Conservation (phyloP, 768 basidiomycete genomes). For the Lenzites betulinus region DNA sequence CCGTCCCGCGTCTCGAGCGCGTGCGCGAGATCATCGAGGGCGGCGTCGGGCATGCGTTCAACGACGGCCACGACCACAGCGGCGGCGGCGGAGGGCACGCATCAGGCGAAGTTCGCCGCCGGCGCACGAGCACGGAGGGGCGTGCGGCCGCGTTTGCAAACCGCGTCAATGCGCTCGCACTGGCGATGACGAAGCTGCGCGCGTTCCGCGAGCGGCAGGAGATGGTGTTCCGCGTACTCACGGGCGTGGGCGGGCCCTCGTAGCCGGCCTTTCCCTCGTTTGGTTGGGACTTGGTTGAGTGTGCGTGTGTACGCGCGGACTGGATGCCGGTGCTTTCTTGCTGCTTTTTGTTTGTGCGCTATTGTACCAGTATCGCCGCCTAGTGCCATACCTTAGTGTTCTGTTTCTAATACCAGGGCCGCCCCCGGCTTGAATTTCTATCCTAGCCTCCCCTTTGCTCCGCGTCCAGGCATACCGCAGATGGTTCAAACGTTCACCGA, state of each 20-base stretch:
- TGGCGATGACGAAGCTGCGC: slow-evolving; percentile 67
- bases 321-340: too few relatives aligned
- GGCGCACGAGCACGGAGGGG: slow-evolving; percentile 47
- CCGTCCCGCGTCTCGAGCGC: slow-evolving; percentile 26
- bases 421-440: too few relatives aligned
- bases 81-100: neutral
- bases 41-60: slow-evolving; percentile 30
- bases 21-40: slow-evolving; percentile 26
- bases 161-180: slow-evolving; percentile 70
- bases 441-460: too few relatives aligned
- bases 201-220: slow-evolving; percentile 75
- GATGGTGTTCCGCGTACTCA: slow-evolving; percentile 68
- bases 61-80: neutral
- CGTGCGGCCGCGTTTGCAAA: slow-evolving; percentile 74
- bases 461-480: too few relatives aligned
- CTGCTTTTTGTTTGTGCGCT: too few relatives aligned
- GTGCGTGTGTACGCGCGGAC: neutral
- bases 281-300: neutral
- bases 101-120: slow-evolving; percentile 23
- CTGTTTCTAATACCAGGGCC: too few relatives aligned
- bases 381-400: too few relatives aligned
- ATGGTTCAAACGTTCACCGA: too few relatives aligned
- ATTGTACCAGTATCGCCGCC: too few relatives aligned
- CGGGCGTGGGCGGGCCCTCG: slow-evolving; percentile 35
- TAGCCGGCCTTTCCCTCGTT: neutral